A percentile compares a stretch with the other conserved stretches of the same genome.
Evolutionary conservation across 2,329 filamentous ascomycete species (phyloP).

Genomic region (Diaporthe eres): DNA sequence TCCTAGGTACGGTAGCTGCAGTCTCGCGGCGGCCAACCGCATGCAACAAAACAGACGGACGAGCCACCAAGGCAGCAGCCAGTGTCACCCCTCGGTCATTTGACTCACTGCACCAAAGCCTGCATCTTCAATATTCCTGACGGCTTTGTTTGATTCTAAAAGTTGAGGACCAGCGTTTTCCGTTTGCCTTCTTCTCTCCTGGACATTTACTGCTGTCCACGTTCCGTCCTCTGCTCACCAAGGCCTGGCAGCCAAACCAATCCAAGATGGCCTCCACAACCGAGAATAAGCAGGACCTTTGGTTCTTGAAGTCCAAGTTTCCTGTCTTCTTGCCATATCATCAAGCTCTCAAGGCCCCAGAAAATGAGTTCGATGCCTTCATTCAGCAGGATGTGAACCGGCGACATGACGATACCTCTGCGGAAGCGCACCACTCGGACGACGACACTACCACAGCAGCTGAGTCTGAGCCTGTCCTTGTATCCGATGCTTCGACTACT

Average conservation of each 20-base stretch:
- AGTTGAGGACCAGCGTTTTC: too few species aligned
- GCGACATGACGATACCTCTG: neutral
- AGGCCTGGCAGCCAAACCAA: neutral
- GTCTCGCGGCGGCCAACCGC: neutral
- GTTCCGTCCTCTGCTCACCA: neutral
- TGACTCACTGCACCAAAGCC: neutral
- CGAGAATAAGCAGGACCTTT: constrained; percentile 44
- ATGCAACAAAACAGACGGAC: neutral
- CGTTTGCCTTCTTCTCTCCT: neutral
- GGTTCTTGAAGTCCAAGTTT: constrained; percentile 56
- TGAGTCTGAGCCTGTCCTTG: constrained; percentile 39
- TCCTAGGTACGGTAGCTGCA: neutral
- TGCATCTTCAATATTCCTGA: neutral
- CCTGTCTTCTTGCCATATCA: constrained; percentile 56
- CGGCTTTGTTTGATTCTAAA: neutral
- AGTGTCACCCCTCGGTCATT: neutral
- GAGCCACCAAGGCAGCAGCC: constrained; percentile 20
- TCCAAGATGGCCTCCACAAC: constrained; percentile 28
- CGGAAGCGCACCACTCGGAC: constrained; percentile 30
- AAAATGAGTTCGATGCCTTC: constrained; percentile 53
- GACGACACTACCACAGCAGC: neutral
- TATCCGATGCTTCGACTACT: constrained; percentile 36
- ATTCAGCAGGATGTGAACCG: constrained; percentile 47
- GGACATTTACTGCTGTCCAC: neutral
- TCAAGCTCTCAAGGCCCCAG: constrained; percentile 51